Percentiles rank a stretch among this genome's conserved stretches.
phyloP scores from a whole-genome alignment of 106 monocot genomes.

The Triglochin maritima region DNA sequence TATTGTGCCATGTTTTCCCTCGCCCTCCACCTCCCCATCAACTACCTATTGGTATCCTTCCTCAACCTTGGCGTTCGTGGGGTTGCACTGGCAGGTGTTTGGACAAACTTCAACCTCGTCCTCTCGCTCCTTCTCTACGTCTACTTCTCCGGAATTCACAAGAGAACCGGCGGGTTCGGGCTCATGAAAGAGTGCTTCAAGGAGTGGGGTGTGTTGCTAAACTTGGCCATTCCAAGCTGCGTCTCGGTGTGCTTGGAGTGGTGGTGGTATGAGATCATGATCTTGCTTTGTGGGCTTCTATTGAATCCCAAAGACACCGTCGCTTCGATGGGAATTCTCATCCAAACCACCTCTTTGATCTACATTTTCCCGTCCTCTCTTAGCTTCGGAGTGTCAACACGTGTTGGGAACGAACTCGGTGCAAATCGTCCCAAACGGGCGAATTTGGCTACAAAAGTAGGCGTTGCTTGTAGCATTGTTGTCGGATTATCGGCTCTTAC shows the following conservation, averaged over 20 bases:
- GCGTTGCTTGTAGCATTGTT: conserved; percentile 5
- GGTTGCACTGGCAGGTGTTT: conserved; percentile 55
- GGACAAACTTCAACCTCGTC: conserved; percentile 58
- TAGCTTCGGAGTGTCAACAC: conserved; percentile 12
- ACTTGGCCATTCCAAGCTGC: conserved; percentile 72
- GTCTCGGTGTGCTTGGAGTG: conserved; percentile 79
- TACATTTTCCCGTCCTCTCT: conserved; percentile 22
- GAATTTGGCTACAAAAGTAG: neutral
- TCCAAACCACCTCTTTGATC: conserved; percentile 19
- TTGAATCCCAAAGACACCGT: conserved; percentile 13
- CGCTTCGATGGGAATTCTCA: conserved; percentile 18
- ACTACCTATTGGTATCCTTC: conserved; percentile 49
- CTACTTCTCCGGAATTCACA: conserved; percentile 37
- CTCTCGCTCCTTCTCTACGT: conserved; percentile 49
- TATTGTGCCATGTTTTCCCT: conserved; percentile 2
- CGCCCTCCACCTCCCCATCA: conserved; percentile 36
- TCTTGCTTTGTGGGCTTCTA: conserved; percentile 52
- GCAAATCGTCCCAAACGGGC: conserved; percentile 8
- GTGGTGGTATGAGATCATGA: conserved; percentile 99
- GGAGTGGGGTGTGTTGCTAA: conserved; percentile 39
- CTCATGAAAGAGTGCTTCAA: conserved; percentile 23
- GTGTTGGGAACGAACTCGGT: conserved; percentile 19
- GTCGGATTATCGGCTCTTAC: conserved; percentile 10
- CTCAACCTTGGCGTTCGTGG: conserved; percentile 51
- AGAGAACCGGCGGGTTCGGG: conserved; percentile 21